Percentiles rank a stretch among this genome's conserved stretches.
These are phyloP conservation scores for Eustoma russellianum DNA, from an alignment of 257 asterid species.

Conservation along the genomic window DNA sequence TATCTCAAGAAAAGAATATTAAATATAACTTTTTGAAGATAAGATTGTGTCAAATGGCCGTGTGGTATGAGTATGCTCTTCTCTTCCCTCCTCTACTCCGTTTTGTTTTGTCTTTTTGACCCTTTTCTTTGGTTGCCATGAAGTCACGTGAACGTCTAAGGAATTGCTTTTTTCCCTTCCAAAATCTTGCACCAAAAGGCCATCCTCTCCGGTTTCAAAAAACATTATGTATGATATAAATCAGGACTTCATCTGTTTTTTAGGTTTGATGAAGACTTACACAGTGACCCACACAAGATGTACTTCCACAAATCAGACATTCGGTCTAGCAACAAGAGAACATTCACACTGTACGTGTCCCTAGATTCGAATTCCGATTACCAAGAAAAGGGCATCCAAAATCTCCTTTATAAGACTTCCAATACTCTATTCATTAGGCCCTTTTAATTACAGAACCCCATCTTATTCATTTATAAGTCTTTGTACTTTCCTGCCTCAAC, in stretches of 20 bases:
- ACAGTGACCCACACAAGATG: too few relatives aligned
- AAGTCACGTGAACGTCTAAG: slow-evolving; percentile 54
- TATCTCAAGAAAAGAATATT: background rate
- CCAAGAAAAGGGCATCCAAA: too few relatives aligned
- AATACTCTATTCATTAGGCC: slow-evolving; percentile 20
- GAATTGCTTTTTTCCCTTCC: slow-evolving; percentile 14
- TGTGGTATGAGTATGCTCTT: slow-evolving; percentile 80
- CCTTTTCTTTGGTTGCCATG: slow-evolving; percentile 41
- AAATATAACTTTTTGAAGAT: slow-evolving; percentile 30
- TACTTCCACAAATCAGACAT: too few relatives aligned
- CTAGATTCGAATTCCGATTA: too few relatives aligned
- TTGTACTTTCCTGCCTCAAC: background rate
- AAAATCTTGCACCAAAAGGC: too few relatives aligned
- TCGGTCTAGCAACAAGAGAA: too few relatives aligned
- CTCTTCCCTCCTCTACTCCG: slow-evolving; percentile 12
- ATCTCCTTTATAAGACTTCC: slow-evolving; percentile 21
- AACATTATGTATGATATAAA: too few relatives aligned
- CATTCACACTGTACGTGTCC: too few relatives aligned
- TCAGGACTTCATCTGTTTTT: too few relatives aligned
- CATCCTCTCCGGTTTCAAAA: too few relatives aligned
- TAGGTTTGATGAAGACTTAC: too few relatives aligned
- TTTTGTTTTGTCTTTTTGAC: slow-evolving; percentile 43
- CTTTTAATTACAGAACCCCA: slow-evolving; percentile 10
- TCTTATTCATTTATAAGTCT: background rate
- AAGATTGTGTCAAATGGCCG: slow-evolving; percentile 73